Evolutionary conservation across 73 alveolate genomes (phyloP), one percentile per base, ranked within the genome.

Genomic region (Chromera velia): DNA sequence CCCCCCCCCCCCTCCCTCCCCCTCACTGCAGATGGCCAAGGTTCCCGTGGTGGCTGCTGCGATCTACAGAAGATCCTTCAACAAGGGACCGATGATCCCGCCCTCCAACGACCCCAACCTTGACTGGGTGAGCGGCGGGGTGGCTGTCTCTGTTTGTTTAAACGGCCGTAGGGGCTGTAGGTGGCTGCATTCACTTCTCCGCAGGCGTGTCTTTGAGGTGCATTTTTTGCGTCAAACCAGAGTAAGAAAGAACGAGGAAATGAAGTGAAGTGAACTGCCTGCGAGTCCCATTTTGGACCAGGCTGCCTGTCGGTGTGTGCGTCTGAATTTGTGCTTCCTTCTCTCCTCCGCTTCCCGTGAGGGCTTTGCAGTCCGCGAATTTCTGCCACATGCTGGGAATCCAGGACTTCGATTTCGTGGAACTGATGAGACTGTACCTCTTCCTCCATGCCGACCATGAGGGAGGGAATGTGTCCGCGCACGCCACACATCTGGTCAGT

Each of bases 391-490:
- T 76, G 86, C 81, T 87, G 30, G 93, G 93, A 24, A 45, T 24
- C 28, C 88, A 90, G 27, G 83, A 79, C 47, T 47, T 81, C 34
- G 74, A 76, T 63, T 83, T 92, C 83, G 65, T 80, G 65, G 98
- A 92, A 64, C 87, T 92, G 45, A 91, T 91, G 90, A 82, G 98
- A 34, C 80, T 92, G 75, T 88, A 92, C 81, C 55, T 92, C 33
- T 87, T 87, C 75, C 81, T 90, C 30, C 96, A 90, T 48, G 92
- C 92, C 0, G 86, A 80, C 68, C 86, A 80, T 26, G 86, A 80
- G 80, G 86, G 79, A 13, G 96, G 96, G 70, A 91, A 88, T 34
- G 96, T 91, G 26, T 80, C 91, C 19, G 96, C 96, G 18, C 96
- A 91, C 82, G 82, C 96, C 9, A 75, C 93, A 69, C 92, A 90